A percentile compares a stretch with the other conserved stretches of the same genome.
These are phyloP conservation scores for Populus pruinosa DNA, from an alignment of 345 rosid genomes.

Conservation along the genomic window DNA sequence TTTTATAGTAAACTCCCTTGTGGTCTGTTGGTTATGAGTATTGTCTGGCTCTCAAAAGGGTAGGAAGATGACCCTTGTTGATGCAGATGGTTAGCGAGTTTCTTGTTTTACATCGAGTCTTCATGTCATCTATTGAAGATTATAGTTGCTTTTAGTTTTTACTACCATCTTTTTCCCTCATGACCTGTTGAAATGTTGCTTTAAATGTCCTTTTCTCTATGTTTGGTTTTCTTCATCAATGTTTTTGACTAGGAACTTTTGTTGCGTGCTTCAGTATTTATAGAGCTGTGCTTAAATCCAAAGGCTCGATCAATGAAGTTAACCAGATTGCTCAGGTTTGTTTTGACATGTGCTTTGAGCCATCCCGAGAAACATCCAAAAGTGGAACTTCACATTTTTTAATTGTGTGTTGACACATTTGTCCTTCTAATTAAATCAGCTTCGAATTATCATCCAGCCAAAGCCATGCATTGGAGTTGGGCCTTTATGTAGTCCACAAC, in stretches of 20 bases:
- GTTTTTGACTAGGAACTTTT: constrained; percentile 12
- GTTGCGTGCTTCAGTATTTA: constrained; percentile 55
- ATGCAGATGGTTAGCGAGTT: neutral
- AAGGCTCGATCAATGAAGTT: constrained; percentile 72
- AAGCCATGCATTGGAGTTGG: constrained; percentile 66
- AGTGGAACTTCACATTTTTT: constrained; percentile 9
- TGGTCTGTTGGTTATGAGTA: too few relatives aligned
- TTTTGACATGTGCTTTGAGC: constrained; percentile 20
- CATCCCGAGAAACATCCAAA: constrained; percentile 5
- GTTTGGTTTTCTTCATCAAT: neutral
- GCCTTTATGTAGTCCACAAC: constrained; percentile 85
- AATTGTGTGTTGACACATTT: constrained; percentile 17
- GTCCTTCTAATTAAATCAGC: constrained; percentile 48
- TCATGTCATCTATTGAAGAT: neutral
- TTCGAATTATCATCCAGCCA: constrained; percentile 85
- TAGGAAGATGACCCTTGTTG: neutral
- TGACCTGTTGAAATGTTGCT: neutral
- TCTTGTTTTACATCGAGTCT: neutral
- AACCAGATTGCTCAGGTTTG: constrained; percentile 97
- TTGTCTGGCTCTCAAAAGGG: neutral
- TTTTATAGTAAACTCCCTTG: too few relatives aligned
- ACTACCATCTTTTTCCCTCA: neutral
- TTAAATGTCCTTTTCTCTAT: neutral
- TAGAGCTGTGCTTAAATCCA: constrained; percentile 80
- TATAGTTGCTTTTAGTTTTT: neutral